Base-by-base conservation (phyloP, 495 filamentous ascomycete species). In the Niebla homalea region DNA sequence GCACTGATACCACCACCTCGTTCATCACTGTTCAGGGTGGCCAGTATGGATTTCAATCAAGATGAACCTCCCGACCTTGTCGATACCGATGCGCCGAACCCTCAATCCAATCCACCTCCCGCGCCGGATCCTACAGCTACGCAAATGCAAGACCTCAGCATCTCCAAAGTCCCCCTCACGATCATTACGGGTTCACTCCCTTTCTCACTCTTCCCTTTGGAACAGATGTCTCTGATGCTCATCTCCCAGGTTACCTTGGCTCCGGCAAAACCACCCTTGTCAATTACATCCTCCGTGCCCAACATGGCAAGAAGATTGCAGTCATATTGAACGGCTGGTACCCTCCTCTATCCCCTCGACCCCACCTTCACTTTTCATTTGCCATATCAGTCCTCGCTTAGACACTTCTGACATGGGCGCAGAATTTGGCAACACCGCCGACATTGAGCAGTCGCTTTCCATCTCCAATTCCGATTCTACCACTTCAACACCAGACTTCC, bases 301-400 rank as follows among this genome's bases (percentile, higher is more conserved):
- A 87, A 48, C 92, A 97, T 75, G 90, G 89, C 60, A 97, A 96
- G 72, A 92, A 83, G 63, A 88, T 98, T 62, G 92, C 92, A 10
- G 92, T 98, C 22, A 98, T 98, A 51, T 78, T 97, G 69, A 98
- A 98, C 65, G 90, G 87, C 78, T 62, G 54, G 70, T 71, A 53
- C 47, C 49, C 45, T 41, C 50, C 54, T 49, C 32, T 21, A 32
- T 16, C 15, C 20, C 39, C 39, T 41, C 39, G 36, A 41, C n/a
- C 5, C 14, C 10, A 8, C 39, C 6, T 41, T 41, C 39, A 18
- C 21, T 41, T 14, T 7, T 15, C 16, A 41, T 8, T 15, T 19
- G 6, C 39, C 2, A 19, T 15, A 8, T 10, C 10, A 1, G n/a
- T 41, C 18, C 37, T 22, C 15, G 4, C n/a, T 15, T 15, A 10